These are phyloP conservation scores for Stropharia rugosoannulata DNA, from an alignment of 768 basidiomycete genomes.

Conservation along the genomic window DNA sequence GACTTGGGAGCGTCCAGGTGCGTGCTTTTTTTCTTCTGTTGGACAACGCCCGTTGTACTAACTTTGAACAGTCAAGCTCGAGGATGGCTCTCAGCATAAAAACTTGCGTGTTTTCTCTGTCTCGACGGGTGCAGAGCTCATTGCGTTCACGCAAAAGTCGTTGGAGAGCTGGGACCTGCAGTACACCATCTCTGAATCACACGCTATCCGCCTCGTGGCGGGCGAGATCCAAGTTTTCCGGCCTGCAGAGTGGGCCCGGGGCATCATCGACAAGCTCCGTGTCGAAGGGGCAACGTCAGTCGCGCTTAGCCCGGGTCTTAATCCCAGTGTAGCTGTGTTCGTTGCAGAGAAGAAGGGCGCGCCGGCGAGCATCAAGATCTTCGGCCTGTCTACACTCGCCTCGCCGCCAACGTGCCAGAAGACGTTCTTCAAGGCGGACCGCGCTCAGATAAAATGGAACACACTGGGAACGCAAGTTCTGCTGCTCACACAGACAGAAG, in stretches of 20 bases:
- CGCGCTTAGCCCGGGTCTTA: conserved; percentile 78
- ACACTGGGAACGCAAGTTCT: conserved; percentile 89
- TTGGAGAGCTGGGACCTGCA: conserved; percentile 90
- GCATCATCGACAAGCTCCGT: conserved; percentile 77
- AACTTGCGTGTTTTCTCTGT: conserved; percentile 91
- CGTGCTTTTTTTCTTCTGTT: conserved; percentile 15
- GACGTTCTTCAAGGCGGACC: conserved; percentile 95
- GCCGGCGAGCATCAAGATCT: conserved; percentile 86
- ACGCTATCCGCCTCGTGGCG: conserved; percentile 78
- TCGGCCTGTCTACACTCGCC: conserved; percentile 62
- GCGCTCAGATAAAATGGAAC: conserved; percentile 95
- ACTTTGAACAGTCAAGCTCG: conserved; percentile 65
- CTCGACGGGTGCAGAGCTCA: conserved; percentile 83
- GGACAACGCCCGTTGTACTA: background rate
- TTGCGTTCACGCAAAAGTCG: conserved; percentile 87
- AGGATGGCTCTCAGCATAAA: conserved; percentile 89
- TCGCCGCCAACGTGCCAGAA: conserved; percentile 78
- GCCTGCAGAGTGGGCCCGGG: conserved; percentile 78
- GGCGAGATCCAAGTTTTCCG: conserved; percentile 83
- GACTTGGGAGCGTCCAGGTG: conserved; percentile 91
- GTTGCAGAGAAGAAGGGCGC: conserved; percentile 95
- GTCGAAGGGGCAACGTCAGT: conserved; percentile 82
- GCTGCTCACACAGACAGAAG: conserved; percentile 92
- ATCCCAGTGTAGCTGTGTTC: conserved; percentile 90
- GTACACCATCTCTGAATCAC: conserved; percentile 87